Evolutionary conservation across 257 asterid species (phyloP), one percentile per base, ranked within the genome.

Genomic region (Lavandula angustifolia): DNA sequence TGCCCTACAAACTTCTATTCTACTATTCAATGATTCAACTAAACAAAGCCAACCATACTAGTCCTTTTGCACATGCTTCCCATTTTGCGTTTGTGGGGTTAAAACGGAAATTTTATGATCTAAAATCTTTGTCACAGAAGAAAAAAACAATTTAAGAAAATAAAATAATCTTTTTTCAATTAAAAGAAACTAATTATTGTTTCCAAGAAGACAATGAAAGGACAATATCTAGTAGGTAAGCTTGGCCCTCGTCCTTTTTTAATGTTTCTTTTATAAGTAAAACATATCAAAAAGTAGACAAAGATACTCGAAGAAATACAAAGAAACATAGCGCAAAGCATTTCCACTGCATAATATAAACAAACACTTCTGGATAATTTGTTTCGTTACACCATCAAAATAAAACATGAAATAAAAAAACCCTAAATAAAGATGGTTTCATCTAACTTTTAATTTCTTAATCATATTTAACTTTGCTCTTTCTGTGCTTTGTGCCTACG

Each of bases 401-500:
- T 12, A 44, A 22, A 1, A 22, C 27, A 22, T 22, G 27, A 22
- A 55, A 67, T 17, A 43, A 48, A 52, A 65, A 22, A 53, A 31
- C 55, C 27, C 22, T 38, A 33, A 37, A 37, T 7, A 37, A 27
- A 62, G 52, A 13, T 47, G 56, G 56, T 22, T 51, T 34, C 47
- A 53, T 31, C 47, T 47, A 51, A 22, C 59, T 22, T 35, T 6
- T 37, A 37, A 3, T 41, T 52, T 66, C 67, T 60, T 61, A 62
- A 56, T 71, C 67, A 54, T 55, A 62, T 43, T 56, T 70, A 65
- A 76, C 69, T 80, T 81, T 76, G 78, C 76, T 51, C 81, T 80
- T 74, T 74, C 86, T 70, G 61, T 38, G 62, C 80, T 81, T 89
- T 55, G 84, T 54, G 60, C 89, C 82, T 78, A 80, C 86, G n/a